Percentiles rank a stretch among this genome's conserved stretches.
phyloP scores from a whole-genome alignment of 306 rosid genomes.

The Sicyos edulis region DNA sequence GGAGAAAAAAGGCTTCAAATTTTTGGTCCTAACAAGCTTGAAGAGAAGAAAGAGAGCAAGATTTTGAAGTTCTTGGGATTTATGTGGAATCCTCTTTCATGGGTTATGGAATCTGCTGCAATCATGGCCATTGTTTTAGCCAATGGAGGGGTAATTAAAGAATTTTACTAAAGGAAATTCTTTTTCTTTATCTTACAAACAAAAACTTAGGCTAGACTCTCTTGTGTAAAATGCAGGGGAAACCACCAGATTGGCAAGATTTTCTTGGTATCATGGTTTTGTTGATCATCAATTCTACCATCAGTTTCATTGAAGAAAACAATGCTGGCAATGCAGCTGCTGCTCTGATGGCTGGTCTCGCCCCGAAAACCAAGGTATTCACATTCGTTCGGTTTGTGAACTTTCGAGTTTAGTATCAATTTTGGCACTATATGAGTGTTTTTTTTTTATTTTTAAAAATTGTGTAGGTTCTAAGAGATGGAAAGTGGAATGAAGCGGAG shows the following conservation, averaged over 20 bases:
- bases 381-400: neutral
- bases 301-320: constrained; percentile 86
- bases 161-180: neutral
- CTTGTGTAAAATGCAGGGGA: constrained; percentile 41
- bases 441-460: neutral
- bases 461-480: constrained; percentile 66
- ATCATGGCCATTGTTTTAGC: constrained; percentile 81
- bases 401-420: neutral
- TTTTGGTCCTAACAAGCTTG: constrained; percentile 75
- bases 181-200: neutral
- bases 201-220: neutral
- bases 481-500: too few species aligned
- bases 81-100: constrained; percentile 93
- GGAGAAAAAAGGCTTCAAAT: constrained; percentile 59
- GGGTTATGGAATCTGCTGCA: constrained; percentile 94
- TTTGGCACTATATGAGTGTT: neutral
- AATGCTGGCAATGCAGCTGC: constrained; percentile 94
- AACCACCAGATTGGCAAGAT: constrained; percentile 85
- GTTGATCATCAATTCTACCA: constrained; percentile 75
- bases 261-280: constrained; percentile 65
- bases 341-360: too few species aligned
- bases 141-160: constrained; percentile 70
- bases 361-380: constrained; percentile 80
- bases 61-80: constrained; percentile 76
- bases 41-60: constrained; percentile 73